Evolutionary conservation across 2,329 filamentous ascomycete genomes (phyloP).

Genomic region (Arthrobotrys megalospora): DNA sequence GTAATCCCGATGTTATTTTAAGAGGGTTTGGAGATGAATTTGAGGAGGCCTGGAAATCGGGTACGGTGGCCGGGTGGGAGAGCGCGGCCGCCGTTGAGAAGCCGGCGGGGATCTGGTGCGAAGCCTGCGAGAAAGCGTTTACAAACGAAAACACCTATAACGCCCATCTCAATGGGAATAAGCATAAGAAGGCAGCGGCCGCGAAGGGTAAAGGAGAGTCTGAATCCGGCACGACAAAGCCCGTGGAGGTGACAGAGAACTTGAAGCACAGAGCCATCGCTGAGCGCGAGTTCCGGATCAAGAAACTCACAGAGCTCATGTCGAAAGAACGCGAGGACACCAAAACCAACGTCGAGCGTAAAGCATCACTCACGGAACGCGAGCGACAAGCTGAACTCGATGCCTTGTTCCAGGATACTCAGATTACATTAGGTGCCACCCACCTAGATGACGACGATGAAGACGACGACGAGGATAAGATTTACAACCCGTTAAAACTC

Average conservation of each 20-base stretch:
- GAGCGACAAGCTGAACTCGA: constrained; percentile 90
- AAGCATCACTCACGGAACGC: constrained; percentile 96
- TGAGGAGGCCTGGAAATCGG: constrained; percentile 83
- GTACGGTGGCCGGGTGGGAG: constrained; percentile 76
- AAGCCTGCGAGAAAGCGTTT: constrained; percentile 94
- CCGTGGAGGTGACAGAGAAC: constrained; percentile 66
- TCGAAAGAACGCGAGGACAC: constrained; percentile 90
- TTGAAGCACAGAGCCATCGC: constrained; percentile 92
- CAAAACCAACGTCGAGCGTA: constrained; percentile 92
- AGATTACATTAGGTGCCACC: constrained; percentile 32
- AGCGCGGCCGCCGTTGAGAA: constrained; percentile 68
- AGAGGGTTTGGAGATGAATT: constrained; percentile 85
- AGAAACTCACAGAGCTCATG: constrained; percentile 84
- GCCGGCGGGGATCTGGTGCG: constrained; percentile 84
- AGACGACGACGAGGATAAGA: constrained; percentile 84
- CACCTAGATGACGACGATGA: constrained; percentile 76
- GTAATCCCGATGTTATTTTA: constrained; percentile 86
- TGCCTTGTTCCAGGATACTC: constrained; percentile 79
- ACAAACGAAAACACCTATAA: constrained; percentile 96
- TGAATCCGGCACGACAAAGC: constrained; percentile 66
- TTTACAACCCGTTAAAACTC: constrained; percentile 97
- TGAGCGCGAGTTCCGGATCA: constrained; percentile 86
- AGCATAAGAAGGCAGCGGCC: constrained; percentile 85
- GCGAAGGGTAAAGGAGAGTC: constrained; percentile 65
- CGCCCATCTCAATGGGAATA: constrained; percentile 88